Evolutionary conservation across 2,329 filamentous ascomycete species (phyloP), one percentile per base, ranked within the genome.

Genomic region (Thielaviopsis punctulata): DNA sequence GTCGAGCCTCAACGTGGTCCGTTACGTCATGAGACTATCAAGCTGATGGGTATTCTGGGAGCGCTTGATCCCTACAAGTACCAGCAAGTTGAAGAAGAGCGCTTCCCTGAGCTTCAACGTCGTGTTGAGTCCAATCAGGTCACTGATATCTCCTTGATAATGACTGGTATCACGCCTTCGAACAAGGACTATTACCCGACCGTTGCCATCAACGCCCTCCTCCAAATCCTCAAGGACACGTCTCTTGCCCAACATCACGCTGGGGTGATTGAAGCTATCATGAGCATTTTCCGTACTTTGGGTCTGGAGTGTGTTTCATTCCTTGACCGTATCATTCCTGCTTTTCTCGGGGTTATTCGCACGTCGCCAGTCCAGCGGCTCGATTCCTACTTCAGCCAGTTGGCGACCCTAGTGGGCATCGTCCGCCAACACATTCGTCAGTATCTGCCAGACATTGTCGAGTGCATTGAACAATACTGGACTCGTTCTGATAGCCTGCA

Each of bases 181-280:
- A 95, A 86, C 62, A 95, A 98, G 62, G 92, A 98, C 61, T 98
- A 98, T 66, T 98, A 95, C 62, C 92, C 92, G 0, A 98, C 92
- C 0, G 88, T 98, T 18, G 92, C 95, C 46, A 95, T 98, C 63
- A 95, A 95, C 61, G 93, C 92, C 1, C 75, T 98, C 10, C 80
- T 98, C 61, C 83, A 88, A 53, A 89, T 98, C 58, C 69, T 98
- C 33, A 93, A 90, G 61, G 92, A 98, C 59, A 80, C 82, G 23
- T 96, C 92, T 0, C 72, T 98, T 4, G 79, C 83, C 12, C 86
- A 93, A 61, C 90, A 95, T 60, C 93, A 98, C 61, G 90, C 88
- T 3, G 80, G 84, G 10, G 90, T 96, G 13, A 92, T 98, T 49
- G 92, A 96, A 64, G 92, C 92, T 4, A 93, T 98, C 60, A 96